Conservation (phyloP, 129 eudicot species). For the Calendula officinalis region DNA sequence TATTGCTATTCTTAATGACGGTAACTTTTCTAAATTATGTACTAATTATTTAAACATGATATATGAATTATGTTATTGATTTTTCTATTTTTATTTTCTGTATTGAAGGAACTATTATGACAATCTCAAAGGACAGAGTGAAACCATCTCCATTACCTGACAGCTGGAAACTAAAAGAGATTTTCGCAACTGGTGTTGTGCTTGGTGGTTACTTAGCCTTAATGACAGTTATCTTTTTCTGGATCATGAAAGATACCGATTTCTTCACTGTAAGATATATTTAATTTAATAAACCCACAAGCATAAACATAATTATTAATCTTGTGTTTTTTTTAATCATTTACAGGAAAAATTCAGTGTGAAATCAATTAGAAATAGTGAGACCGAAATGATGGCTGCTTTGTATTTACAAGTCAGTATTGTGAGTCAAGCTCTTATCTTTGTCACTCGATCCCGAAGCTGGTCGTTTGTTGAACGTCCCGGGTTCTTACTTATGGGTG, state of each 20-base stretch:
- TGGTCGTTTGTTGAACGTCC: constrained; percentile 54
- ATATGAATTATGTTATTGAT: constrained; percentile 1
- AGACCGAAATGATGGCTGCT: constrained; percentile 69
- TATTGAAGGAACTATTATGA: constrained; percentile 63
- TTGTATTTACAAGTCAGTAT: constrained; percentile 78
- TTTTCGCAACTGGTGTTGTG: constrained; percentile 71
- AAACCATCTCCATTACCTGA: constrained; percentile 74
- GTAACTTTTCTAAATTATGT: constrained; percentile 26
- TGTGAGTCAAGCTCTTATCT: constrained; percentile 66
- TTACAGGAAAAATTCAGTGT: constrained; percentile 49
- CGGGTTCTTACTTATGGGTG: constrained; percentile 39
- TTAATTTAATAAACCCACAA: neutral
- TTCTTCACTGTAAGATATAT: constrained; percentile 45
- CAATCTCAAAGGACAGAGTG: constrained; percentile 74
- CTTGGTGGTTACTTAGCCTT: constrained; percentile 66
- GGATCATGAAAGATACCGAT: constrained; percentile 46
- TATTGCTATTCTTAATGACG: constrained; percentile 71
- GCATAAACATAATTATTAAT: constrained; percentile 4
- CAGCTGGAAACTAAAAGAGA: constrained; percentile 69
- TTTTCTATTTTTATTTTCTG: too few species aligned
- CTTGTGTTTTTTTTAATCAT: neutral
- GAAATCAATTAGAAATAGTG: constrained; percentile 27
- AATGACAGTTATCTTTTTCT: constrained; percentile 69
- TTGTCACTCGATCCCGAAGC: constrained; percentile 58
- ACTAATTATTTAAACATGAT: neutral